Base-by-base conservation (phyloP, 2,329 filamentous ascomycete genomes). In the Periconia digitata region DNA sequence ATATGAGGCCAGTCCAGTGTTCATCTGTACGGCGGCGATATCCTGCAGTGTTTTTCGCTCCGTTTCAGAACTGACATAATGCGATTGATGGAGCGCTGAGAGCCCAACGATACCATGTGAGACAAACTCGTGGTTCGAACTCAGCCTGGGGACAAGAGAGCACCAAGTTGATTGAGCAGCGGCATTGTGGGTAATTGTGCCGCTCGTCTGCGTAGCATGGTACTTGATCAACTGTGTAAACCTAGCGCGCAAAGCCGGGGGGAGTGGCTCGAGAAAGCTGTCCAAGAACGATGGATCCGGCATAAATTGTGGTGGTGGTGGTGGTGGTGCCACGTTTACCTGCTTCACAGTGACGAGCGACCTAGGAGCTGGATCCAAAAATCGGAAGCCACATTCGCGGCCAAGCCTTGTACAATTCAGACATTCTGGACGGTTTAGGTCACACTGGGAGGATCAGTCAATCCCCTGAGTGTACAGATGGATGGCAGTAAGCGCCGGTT, bases 61-160 rank as follows among this genome's bases (percentile, higher is more conserved):
- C 17, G 42, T 47, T 22, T 50, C 42, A 4, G 32, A 41, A 6
- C 17, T 39, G n/a, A 45, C 40, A 63, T 64, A 42, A 18, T 66
- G 69, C 12, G 72, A 71, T 20, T 76, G 51, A 51, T 78, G 76
- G 13, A 78, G 62, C n/a, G 73, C 71, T 5, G 72, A 63, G 10
- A 76, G 47, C 2, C 75, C 73, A 7, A 77, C 55, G 4, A 77
- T 65, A 12, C 71, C 72, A 47, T 76, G 69, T 10, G 77, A 49
- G 6, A 78, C 60, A 42, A 73, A 78, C 2, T 62, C 56, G 49
- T 74, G 65, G 6, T 66, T 66, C 20, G 65, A 62, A 3, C 70
- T 70, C 15, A 74, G 45, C 34, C 56, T 49, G 40, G 63, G 62
- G 23, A 74, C 51, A 18, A 49, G 48, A n/a, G 46, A 39, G 17